Percentiles rank a stretch among this genome's conserved stretches.
Evolutionary conservation across 768 basidiomycete species (phyloP).

Genomic region (Pleurotus cornucopiae): DNA sequence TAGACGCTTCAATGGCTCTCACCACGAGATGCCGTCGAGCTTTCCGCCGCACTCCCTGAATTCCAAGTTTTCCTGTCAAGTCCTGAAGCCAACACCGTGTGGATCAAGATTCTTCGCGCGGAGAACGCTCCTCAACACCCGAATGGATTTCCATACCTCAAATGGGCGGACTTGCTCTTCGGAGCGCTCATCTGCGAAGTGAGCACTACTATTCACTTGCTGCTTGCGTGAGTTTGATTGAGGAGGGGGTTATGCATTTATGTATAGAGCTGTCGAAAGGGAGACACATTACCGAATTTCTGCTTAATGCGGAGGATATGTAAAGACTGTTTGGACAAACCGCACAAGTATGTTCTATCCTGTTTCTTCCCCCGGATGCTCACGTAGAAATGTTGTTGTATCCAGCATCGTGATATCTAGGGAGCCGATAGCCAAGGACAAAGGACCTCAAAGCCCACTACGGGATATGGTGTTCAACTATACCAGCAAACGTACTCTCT

Average conservation of each 20-base stretch:
- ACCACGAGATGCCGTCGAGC: not conserved
- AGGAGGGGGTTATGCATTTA: not conserved
- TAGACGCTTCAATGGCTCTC: not conserved
- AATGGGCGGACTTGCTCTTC: slow-evolving; percentile 24
- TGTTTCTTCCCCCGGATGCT: not conserved
- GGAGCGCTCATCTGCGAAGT: slow-evolving; percentile 16
- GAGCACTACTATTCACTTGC: not conserved
- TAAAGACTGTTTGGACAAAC: not conserved
- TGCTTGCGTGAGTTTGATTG: not conserved
- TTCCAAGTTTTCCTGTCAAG: not conserved
- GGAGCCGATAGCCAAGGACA: not conserved
- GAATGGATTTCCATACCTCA: slow-evolving; percentile 19
- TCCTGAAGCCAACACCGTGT: slow-evolving; percentile 16
- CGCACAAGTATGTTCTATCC: not conserved
- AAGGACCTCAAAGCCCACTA: not conserved
- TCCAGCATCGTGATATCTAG: not conserved
- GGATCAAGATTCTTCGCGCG: slow-evolving; percentile 16
- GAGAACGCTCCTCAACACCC: slow-evolving; percentile 18
- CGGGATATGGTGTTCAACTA: not conserved
- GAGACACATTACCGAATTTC: not conserved
- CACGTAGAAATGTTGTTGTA: not conserved
- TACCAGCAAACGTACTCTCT: not conserved
- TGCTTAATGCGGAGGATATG: not conserved
- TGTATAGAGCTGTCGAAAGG: not conserved
- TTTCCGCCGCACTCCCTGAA: not conserved